Evolutionary conservation across 768 basidiomycete genomes (phyloP).

Genomic region (Xanthoconium stramineum): DNA sequence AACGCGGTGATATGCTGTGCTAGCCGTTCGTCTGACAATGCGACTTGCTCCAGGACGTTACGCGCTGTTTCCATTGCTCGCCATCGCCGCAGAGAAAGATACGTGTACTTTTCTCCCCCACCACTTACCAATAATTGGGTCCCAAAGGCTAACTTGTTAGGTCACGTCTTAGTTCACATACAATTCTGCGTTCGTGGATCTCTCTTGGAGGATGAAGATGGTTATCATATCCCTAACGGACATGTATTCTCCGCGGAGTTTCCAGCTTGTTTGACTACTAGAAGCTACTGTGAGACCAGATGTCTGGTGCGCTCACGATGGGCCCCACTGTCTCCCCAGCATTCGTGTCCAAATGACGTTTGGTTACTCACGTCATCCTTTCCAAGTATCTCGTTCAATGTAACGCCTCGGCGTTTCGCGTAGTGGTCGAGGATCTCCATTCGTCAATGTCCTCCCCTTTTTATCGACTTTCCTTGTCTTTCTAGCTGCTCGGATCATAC

Average conservation of each 20-base stretch:
- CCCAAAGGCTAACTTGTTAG: too few species aligned
- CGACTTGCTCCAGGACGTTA: too few species aligned
- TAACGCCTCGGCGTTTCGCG: slow-evolving; percentile 7
- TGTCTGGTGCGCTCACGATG: slow-evolving; percentile 23
- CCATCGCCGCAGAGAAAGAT: too few species aligned
- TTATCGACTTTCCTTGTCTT: neutral
- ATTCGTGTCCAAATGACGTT: neutral
- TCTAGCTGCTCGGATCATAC: too few species aligned
- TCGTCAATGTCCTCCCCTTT: neutral
- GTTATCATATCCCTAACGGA: slow-evolving; percentile 30
- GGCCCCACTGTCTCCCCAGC: neutral
- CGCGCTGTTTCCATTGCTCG: too few species aligned
- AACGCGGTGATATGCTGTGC: too few species aligned
- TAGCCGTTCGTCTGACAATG: too few species aligned
- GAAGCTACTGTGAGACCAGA: slow-evolving; percentile 27
- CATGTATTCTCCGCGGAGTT: neutral
- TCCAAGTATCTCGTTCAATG: slow-evolving; percentile 10
- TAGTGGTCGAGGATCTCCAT: slow-evolving; percentile 2
- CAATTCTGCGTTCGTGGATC: too few species aligned
- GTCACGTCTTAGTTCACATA: too few species aligned
- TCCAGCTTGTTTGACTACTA: slow-evolving; percentile 1
- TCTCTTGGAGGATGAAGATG: slow-evolving; percentile 13
- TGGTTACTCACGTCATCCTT: slow-evolving; percentile 12
- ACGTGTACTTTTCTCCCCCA: too few species aligned
- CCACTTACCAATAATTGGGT: too few species aligned